Evolutionary conservation across 129 eudicot genomes (phyloP).

Genomic region (Saposhnikovia divaricata): DNA sequence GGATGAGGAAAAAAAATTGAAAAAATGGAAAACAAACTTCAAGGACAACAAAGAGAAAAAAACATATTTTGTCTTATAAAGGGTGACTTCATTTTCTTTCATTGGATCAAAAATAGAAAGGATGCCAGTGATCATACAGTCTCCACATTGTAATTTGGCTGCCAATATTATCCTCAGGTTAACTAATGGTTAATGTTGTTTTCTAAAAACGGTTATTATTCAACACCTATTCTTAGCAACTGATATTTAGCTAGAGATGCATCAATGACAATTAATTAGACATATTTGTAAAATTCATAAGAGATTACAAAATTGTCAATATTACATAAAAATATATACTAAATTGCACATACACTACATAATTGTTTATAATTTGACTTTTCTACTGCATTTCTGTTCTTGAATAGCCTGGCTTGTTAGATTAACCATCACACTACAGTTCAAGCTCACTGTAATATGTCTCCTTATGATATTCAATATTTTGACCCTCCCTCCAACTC

Average conservation of each 20-base stretch:
- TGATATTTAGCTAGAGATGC: neutral
- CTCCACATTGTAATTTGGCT: neutral
- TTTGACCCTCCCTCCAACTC: conserved; percentile 61
- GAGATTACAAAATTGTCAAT: neutral
- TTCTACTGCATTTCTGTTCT: conserved; percentile 50
- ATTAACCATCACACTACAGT: conserved; percentile 56
- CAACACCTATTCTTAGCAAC: conserved; percentile 17
- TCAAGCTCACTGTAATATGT: conserved; percentile 63
- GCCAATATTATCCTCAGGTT: conserved; percentile 19
- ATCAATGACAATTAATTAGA: too few species aligned
- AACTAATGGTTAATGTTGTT: conserved; percentile 9
- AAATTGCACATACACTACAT: neutral
- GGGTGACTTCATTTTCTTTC: neutral
- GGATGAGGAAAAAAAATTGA: conserved; percentile 11
- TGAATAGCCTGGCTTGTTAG: conserved; percentile 44
- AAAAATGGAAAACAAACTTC: neutral
- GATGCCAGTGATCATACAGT: neutral
- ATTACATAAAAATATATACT: neutral
- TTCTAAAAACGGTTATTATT: conserved; percentile 2
- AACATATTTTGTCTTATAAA: neutral
- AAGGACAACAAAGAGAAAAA: neutral
- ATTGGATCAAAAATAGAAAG: neutral
- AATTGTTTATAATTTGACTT: conserved; percentile 37
- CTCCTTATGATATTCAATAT: conserved; percentile 35
- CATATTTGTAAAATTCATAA: neutral